Evolutionary conservation across 2,329 filamentous ascomycete genomes (phyloP), one percentile per base, ranked within the genome.

Genomic region (Xylaria sp.): DNA sequence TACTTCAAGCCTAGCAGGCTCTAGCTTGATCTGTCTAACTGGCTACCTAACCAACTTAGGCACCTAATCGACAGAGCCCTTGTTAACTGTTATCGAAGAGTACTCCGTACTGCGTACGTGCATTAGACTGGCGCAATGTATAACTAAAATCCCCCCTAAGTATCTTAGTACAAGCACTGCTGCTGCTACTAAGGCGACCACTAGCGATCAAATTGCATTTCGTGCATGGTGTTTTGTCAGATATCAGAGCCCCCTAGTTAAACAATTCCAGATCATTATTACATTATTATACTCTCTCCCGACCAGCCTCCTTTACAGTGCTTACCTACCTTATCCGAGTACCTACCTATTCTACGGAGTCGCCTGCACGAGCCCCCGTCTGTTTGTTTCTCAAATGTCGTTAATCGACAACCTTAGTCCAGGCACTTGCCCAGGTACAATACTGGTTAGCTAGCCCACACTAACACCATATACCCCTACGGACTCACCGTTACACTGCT

Each of bases 151-250:
- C 16, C 1, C 40, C 16, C 9, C 27, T 9, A 25, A 16, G 47
- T 54, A 54, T 16, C 27, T n/a, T 54, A 54, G 51, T n/a, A 35
- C 29, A 3, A 54, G 2, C 6, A 54, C 51, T 35, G 21, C 44
- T 48, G 42, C 27, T 35, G 21, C 44, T 48, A 18, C 27, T 35
- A 9, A 27, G 12, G 18, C 23, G 13, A 53, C 50, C 18, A 29
- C 50, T 32, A 53, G 50, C 50, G n/a, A n/a, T n/a, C n/a, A n/a
- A n/a, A n/a, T n/a, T n/a, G n/a, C n/a, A 32, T 16, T 32, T n/a
- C 16, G n/a, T 53, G n/a, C 51, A 37, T 55, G 27, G 18, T 53
- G 27, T 35, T 55, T 55, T 55, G 51, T 55, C 51, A 37, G 29
- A 55, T 35, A 35, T n/a, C 51, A 21, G 29, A 35, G 27, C 29